phyloP scores from a whole-genome alignment of 768 basidiomycete genomes.

The Mycena capillaripes region DNA sequence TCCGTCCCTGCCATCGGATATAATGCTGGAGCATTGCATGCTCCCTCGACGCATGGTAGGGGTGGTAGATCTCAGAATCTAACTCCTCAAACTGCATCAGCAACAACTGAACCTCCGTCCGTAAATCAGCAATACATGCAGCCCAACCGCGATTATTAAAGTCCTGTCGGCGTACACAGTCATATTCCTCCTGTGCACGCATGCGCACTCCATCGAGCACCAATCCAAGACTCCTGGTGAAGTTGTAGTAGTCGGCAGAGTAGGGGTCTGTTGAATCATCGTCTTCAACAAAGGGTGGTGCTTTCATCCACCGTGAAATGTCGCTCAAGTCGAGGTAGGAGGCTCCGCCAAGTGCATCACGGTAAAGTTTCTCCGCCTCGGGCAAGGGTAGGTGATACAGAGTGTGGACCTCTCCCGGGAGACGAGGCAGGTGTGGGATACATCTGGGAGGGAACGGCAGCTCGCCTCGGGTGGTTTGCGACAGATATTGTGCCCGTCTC shows the following conservation, averaged over 20 bases:
- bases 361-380: neutral
- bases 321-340: neutral
- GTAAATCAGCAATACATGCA: neutral
- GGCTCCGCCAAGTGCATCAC: neutral
- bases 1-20: neutral
- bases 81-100: neutral
- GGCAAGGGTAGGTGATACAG: neutral
- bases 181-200: neutral
- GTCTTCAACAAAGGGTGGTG: neutral
- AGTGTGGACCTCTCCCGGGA: neutral
- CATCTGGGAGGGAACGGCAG: neutral
- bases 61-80: neutral
- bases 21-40: slow-evolving; percentile 9
- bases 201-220: slow-evolving; percentile 1
- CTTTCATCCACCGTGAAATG: neutral
- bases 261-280: neutral
- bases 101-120: neutral
- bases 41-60: slow-evolving; percentile 4
- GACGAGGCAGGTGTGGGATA: neutral
- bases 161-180: neutral
- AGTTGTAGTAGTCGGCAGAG: neutral
- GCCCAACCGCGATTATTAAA: neutral
- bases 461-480: neutral
- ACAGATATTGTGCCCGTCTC: neutral
- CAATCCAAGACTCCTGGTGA: neutral